These are phyloP conservation scores for Leccinum variicolor DNA, from an alignment of 768 basidiomycete species.

Conservation along the genomic window DNA sequence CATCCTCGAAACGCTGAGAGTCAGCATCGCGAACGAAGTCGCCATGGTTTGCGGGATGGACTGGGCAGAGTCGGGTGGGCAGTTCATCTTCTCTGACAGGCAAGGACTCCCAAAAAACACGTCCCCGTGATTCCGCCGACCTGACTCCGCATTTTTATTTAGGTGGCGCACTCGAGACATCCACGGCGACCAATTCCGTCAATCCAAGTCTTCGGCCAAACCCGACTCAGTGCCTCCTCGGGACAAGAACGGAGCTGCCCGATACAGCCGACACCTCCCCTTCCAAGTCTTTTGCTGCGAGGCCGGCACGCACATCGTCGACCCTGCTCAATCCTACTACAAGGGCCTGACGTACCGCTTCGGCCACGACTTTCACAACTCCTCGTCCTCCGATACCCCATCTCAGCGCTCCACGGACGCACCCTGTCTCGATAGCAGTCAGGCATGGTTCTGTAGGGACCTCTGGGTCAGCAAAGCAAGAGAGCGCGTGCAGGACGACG, in stretches of 20 bases:
- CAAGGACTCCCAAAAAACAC: constrained; percentile 34
- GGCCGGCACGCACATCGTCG: constrained; percentile 94
- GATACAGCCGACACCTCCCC: constrained; percentile 89
- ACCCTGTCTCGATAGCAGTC: constrained; percentile 90
- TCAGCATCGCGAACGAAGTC: constrained; percentile 87
- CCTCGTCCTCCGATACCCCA: constrained; percentile 56
- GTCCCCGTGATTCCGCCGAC: not conserved
- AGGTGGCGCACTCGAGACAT: constrained; percentile 99
- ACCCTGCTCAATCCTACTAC: constrained; percentile 95
- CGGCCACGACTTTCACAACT: constrained; percentile 78
- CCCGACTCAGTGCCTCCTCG: constrained; percentile 90
- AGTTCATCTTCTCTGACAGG: constrained; percentile 98
- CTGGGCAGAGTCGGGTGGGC: constrained; percentile 97
- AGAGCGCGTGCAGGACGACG: constrained; percentile 64
- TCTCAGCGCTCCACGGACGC: constrained; percentile 69
- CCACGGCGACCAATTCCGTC: constrained; percentile 96
- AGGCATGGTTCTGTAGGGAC: constrained; percentile 98
- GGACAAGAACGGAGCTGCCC: constrained; percentile 72
- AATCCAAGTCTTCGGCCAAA: constrained; percentile 91
- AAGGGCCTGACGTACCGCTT: constrained; percentile 82
- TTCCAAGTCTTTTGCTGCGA: constrained; percentile 99
- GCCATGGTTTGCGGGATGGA: constrained; percentile 99
- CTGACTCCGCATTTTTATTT: not conserved
- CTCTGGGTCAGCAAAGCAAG: constrained; percentile 89
- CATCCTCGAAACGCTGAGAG: constrained; percentile 91